Percentiles rank a stretch among this genome's conserved stretches.
Evolutionary conservation across 148 eudicot genomes (phyloP).

Genomic region (Rhododendron vialii): DNA sequence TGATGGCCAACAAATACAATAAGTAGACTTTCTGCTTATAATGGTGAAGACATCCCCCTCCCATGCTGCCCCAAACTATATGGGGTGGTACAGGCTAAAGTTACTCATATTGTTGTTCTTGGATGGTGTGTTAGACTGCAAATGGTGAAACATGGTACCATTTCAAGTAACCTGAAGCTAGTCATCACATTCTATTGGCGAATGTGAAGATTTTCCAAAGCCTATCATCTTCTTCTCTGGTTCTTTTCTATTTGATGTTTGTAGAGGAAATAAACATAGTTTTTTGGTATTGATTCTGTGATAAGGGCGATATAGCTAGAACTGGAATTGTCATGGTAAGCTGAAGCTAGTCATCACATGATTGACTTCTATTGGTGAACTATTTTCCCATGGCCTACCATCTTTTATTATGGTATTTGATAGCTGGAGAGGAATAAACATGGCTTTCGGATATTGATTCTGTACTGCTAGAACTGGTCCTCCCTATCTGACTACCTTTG

Average conservation of each 20-base stretch:
- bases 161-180: background rate
- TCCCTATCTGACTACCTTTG: constrained; percentile 7
- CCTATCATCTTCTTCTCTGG: background rate
- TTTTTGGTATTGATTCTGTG: background rate
- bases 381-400: background rate
- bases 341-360: background rate
- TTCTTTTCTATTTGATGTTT: background rate
- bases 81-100: background rate
- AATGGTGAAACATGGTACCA: background rate
- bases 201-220: background rate
- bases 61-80: background rate
- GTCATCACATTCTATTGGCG: background rate
- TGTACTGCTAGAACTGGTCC: background rate
- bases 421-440: background rate
- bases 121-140: background rate
- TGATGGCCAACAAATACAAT: background rate
- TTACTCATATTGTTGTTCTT: background rate
- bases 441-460: background rate
- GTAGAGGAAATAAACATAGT: background rate
- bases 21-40: background rate
- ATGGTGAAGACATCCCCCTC: background rate
- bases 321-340: background rate
- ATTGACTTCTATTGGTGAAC: background rate
- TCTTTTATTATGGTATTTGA: background rate
- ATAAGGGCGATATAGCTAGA: background rate